A percentile compares a stretch with the other conserved stretches of the same genome.
Conservation (phyloP, 805 yeast genomes). For the Teunomyces aglyptinius region DNA sequence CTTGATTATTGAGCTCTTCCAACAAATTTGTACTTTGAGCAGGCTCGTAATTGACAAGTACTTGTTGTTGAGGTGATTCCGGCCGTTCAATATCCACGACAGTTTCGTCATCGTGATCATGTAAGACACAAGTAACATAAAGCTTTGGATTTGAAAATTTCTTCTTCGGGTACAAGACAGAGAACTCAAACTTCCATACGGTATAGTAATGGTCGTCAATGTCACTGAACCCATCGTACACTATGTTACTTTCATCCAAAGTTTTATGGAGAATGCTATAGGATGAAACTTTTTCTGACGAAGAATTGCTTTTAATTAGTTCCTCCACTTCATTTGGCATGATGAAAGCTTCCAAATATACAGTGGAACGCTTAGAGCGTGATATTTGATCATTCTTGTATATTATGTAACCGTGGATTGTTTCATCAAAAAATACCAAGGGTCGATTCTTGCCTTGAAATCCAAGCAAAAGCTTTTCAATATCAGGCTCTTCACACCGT, state of each 20-base stretch:
- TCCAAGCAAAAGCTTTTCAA: constrained; percentile 3
- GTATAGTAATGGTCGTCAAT: constrained; percentile 10
- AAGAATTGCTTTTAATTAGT: not conserved
- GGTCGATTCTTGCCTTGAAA: constrained; percentile 8
- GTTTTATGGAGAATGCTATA: constrained; percentile 9
- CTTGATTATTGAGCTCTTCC: constrained; percentile 15
- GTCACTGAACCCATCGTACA: constrained; percentile 8
- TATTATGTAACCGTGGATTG: constrained; percentile 26
- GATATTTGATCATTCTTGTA: constrained; percentile 11
- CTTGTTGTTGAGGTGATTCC: constrained; percentile 4
- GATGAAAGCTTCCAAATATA: constrained; percentile 19
- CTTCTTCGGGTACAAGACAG: constrained; percentile 30
- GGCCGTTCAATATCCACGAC: not conserved
- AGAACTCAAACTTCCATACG: constrained; percentile 31
- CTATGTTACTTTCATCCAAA: constrained; percentile 10
- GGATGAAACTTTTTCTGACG: constrained; percentile 2
- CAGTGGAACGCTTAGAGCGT: constrained; percentile 8
- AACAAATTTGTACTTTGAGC: constrained; percentile 14
- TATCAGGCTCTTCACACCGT: constrained; percentile 8
- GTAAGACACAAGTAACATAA: constrained; percentile 17
- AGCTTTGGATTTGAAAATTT: constrained; percentile 27
- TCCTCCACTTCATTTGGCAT: constrained; percentile 15
- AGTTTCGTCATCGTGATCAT: constrained; percentile 9
- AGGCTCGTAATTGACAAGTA: constrained; percentile 18
- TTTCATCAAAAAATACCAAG: constrained; percentile 33